Base-by-base conservation (phyloP, 2,329 filamentous ascomycete genomes). In the Colletotrichum lentis region DNA sequence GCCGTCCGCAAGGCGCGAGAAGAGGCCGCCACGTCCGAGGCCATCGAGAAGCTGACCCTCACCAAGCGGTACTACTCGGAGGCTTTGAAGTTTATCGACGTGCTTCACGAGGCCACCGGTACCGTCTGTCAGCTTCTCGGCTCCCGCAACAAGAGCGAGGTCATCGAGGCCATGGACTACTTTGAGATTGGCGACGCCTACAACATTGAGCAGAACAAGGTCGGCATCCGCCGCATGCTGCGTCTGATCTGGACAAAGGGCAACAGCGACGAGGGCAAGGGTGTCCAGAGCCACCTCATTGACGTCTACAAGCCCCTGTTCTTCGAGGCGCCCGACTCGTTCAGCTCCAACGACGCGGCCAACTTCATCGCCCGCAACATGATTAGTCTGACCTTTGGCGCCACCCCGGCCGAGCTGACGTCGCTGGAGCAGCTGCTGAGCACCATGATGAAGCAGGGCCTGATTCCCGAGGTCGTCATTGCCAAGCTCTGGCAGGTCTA, bases 241-340 rank as follows among this genome's bases (percentile, higher is more conserved):
- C 90, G 95, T 61, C 85, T 99, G 22, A 99, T 99, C 78, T 99
- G 96, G 96, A 99, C 96, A 71, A 99, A 99, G 81, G 95, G 96
- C 73, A 99, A 98, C 80, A 98, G 94, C 74, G 96, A 99, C 75
- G 96, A 99, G 83, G 96, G 96, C 74, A 99, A 98, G 81, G 96
- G 96, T 64, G 94, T 99, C 2, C 96, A 99, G 77, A 92, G 92
- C 2, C 96, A 99, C 79, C 85, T 99, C 37, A 97, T 99, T 72
- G 96, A 99, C 73, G 97, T 93, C 78, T 99, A 99, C 83, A 96
- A 92, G 76, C 90, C 93, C 22, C 87, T 99, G 0, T 99, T 98
- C 80, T 99, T 99, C 74, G 93, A 97, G 75, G 94, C 96, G 0
- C 96, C 96, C 0, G 93, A 94, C 69, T 90, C 90, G 5, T 97